These are phyloP conservation scores for Pouteria glomerata DNA, from an alignment of 148 eudicot species.

Conservation along the genomic window DNA sequence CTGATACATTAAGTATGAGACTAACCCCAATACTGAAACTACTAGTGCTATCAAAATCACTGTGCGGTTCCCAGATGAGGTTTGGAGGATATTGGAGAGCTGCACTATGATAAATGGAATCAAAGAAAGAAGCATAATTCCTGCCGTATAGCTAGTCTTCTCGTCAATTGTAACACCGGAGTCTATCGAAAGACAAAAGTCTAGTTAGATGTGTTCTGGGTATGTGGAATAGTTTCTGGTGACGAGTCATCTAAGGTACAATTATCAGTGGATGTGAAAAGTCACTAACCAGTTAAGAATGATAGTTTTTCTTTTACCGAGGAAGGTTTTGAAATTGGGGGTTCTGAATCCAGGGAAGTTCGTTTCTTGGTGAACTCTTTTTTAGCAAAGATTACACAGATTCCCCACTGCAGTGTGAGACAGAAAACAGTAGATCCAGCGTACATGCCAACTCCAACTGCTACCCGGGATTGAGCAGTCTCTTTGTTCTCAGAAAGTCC, in stretches of 20 bases:
- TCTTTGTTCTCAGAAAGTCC: conserved; percentile 12
- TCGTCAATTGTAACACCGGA: conserved; percentile 23
- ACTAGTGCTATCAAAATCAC: conserved; percentile 26
- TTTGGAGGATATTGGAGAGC: conserved; percentile 9
- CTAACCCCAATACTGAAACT: conserved; percentile 16
- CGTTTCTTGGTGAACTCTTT: conserved; percentile 4
- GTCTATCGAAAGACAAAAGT: no score
- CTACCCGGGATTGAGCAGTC: conserved; percentile 16
- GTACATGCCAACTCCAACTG: conserved; percentile 17
- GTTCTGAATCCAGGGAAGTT: not conserved
- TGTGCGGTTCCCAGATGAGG: conserved; percentile 17
- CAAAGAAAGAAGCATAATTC: conserved; percentile 32
- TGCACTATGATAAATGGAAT: conserved; percentile 26
- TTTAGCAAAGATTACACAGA: conserved; percentile 26
- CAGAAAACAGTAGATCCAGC: conserved; percentile 26
- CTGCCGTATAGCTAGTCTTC: conserved; percentile 26
- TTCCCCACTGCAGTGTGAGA: conserved; percentile 36
- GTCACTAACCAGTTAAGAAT: conserved; percentile 15
- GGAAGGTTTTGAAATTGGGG: conserved; percentile 4
- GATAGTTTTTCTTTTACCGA: not conserved
- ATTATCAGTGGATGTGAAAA: not conserved
- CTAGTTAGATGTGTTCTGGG: no score
- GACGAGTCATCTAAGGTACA: no score
- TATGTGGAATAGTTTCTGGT: no score
- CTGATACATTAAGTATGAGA: conserved; percentile 24